Percentiles rank a stretch among this genome's conserved stretches.
Conservation (phyloP, 2,329 filamentous ascomycete species). For the Biscogniauxia sp. region DNA sequence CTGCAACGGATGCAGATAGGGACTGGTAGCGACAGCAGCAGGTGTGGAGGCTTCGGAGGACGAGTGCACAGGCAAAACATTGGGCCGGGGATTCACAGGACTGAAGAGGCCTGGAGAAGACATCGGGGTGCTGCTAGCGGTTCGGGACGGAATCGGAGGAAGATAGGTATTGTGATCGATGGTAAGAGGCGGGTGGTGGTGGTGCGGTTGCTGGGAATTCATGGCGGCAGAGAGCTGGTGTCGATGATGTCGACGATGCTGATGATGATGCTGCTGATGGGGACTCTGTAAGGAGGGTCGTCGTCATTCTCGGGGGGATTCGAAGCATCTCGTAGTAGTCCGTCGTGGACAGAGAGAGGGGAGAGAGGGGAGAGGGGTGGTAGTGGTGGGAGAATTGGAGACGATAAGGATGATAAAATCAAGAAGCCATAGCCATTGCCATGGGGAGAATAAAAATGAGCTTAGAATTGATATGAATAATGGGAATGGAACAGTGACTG, state of each 20-base stretch:
- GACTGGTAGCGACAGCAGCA: slow-evolving; percentile 49
- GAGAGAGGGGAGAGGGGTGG: background rate
- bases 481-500: background rate
- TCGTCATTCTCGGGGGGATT: slow-evolving; percentile 31
- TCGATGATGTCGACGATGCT: no score
- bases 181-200: slow-evolving; percentile 35
- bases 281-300: slow-evolving; percentile 19
- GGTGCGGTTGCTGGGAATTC: slow-evolving; percentile 32
- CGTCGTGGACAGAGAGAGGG: slow-evolving; percentile 11
- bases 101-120: slow-evolving; percentile 63
- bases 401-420: slow-evolving; percentile 4
- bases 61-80: slow-evolving; percentile 39
- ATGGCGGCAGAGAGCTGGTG: slow-evolving; percentile 25
- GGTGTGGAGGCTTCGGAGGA: slow-evolving; percentile 55
- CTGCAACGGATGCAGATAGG: slow-evolving; percentile 69
- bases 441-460: background rate
- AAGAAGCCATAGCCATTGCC: slow-evolving; percentile 9
- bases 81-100: slow-evolving; percentile 44
- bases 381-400: background rate
- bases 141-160: slow-evolving; percentile 44
- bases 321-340: slow-evolving; percentile 29
- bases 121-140: slow-evolving; percentile 55
- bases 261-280: slow-evolving; percentile 4
- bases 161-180: slow-evolving; percentile 36
- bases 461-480: no score